phyloP scores from a whole-genome alignment of 2,329 filamentous ascomycete genomes.

The Paecilomyces sp. region DNA sequence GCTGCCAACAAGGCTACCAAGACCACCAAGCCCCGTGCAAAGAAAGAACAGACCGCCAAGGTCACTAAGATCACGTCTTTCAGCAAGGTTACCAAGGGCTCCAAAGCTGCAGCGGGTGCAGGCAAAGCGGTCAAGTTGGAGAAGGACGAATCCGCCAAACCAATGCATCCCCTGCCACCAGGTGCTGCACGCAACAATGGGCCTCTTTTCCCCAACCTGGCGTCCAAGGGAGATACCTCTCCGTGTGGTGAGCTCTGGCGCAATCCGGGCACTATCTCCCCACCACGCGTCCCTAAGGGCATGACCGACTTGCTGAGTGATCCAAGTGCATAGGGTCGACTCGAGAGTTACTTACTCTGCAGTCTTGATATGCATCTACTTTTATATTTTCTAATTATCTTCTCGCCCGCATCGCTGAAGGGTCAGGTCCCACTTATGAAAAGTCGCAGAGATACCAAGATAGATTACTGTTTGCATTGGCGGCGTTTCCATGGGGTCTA shows the following conservation, averaged over 20 bases:
- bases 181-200: conserved; percentile 30
- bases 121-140: conserved; percentile 19
- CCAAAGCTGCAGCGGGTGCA: conserved; percentile 10
- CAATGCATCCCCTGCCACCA: conserved; percentile 28
- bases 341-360: not conserved
- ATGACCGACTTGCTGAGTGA: conserved; percentile 1
- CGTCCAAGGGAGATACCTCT: conserved; percentile 6
- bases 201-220: conserved; percentile 20
- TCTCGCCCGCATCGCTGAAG: not conserved
- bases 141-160: conserved; percentile 17
- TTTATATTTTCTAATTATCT: not conserved
- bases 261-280: conserved; percentile 9
- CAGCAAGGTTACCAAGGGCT: conserved; percentile 26
- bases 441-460: conserved; percentile 6
- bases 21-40: conserved; percentile 12
- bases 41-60: conserved; percentile 17
- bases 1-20: conserved; percentile 18
- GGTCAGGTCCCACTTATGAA: not conserved
- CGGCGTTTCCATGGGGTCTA: conserved; percentile 5
- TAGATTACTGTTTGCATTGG: conserved; percentile 6
- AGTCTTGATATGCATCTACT: not conserved
- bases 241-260: conserved; percentile 6
- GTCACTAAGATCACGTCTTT: conserved; percentile 23
- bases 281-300: conserved; percentile 6
- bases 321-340: not conserved